A percentile compares a stretch with the other conserved stretches of the same genome.
These are phyloP conservation scores for Penicillium odoratum DNA, from an alignment of 495 filamentous ascomycete species.

Conservation along the genomic window DNA sequence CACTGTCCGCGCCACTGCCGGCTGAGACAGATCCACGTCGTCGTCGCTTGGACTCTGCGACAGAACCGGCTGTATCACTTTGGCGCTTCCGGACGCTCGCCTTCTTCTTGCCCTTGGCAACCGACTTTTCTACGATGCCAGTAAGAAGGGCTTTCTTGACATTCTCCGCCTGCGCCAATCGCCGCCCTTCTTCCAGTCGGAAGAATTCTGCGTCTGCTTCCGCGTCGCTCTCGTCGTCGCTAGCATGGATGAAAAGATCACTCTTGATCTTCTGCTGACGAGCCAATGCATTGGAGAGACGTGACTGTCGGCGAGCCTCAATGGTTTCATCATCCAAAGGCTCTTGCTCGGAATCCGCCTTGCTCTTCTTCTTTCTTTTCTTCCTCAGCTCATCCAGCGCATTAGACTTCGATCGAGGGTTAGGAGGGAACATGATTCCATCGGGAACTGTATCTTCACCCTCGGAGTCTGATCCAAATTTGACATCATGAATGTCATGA, in stretches of 20 bases:
- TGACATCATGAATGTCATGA: slow-evolving; percentile 35
- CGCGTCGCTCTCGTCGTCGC: slow-evolving; percentile 76
- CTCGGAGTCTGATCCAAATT: slow-evolving; percentile 64
- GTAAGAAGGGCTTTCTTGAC: slow-evolving; percentile 53
- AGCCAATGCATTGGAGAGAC: slow-evolving; percentile 57
- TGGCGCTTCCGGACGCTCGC: slow-evolving; percentile 33
- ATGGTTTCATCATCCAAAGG: slow-evolving; percentile 50
- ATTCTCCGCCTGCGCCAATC: slow-evolving; percentile 50
- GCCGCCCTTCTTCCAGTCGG: slow-evolving; percentile 59
- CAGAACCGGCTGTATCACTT: slow-evolving; percentile 25
- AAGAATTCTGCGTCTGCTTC: slow-evolving; percentile 71
- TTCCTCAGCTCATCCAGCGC: slow-evolving; percentile 52
- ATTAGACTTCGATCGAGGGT: slow-evolving; percentile 44
- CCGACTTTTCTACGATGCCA: slow-evolving; percentile 50
- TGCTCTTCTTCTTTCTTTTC: slow-evolving; percentile 50
- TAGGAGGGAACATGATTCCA: slow-evolving; percentile 70
- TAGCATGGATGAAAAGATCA: slow-evolving; percentile 72
- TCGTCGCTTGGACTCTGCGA: slow-evolving; percentile 34
- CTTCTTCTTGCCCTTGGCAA: slow-evolving; percentile 27
- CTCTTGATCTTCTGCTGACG: slow-evolving; percentile 80
- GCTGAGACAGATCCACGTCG: slow-evolving; percentile 29
- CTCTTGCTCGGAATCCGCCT: slow-evolving; percentile 30
- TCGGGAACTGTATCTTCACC: slow-evolving; percentile 56
- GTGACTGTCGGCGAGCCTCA: slow-evolving; percentile 54
- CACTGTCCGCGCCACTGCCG: slow-evolving; percentile 24